Conservation (phyloP, 202 grass and related monocot species). For the Setaria italica region DNA sequence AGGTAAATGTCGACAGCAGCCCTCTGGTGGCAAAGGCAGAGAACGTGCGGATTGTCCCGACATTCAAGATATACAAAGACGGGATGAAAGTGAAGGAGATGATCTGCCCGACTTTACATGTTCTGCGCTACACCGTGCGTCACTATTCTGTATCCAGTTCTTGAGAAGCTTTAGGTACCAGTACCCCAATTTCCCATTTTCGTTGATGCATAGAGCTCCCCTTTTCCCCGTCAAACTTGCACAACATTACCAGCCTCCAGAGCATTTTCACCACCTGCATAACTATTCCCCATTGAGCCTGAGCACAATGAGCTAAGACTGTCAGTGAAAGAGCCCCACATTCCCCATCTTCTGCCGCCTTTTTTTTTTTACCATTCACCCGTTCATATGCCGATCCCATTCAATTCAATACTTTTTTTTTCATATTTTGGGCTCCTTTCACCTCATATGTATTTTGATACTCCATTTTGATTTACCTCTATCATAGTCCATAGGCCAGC, state of each 20-base stretch:
- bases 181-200: constrained; percentile 51
- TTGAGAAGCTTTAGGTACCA: constrained; percentile 51
- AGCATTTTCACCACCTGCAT: constrained; percentile 61
- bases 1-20: constrained; percentile 81
- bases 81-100: constrained; percentile 86
- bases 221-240: constrained; percentile 47
- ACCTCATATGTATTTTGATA: constrained; percentile 53
- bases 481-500: constrained; percentile 48
- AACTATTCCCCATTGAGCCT: constrained; percentile 57
- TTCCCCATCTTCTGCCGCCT: constrained; percentile 24
- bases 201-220: constrained; percentile 42
- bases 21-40: constrained; percentile 67
- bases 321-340: constrained; percentile 58
- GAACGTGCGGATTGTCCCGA: constrained; percentile 78
- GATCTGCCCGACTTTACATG: constrained; percentile 86
- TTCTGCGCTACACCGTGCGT: constrained; percentile 79
- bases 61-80: constrained; percentile 94
- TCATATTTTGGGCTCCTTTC: constrained; percentile 60
- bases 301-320: constrained; percentile 58
- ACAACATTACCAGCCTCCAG: constrained; percentile 43
- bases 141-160: constrained; percentile 72
- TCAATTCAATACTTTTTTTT: constrained; percentile 50
- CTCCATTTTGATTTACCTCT: constrained; percentile 48
- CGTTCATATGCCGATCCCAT: constrained; percentile 56
- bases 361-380: constrained; percentile 1